These are phyloP conservation scores for Fusarium gaditjirri DNA, from an alignment of 2,329 filamentous ascomycete species.

Conservation along the genomic window DNA sequence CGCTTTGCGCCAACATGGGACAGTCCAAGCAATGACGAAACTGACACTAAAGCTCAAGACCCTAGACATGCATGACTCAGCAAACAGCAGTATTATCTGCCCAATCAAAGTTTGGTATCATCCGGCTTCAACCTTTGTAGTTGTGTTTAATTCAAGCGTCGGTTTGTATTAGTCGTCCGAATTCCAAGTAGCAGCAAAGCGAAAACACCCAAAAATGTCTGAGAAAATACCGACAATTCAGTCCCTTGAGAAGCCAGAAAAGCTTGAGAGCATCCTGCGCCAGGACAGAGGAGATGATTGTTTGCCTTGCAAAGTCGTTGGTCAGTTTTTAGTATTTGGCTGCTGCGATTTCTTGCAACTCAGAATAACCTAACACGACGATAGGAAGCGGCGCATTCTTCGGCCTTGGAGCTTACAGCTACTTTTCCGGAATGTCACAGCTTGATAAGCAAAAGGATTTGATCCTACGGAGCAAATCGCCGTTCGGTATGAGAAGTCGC, in stretches of 20 bases:
- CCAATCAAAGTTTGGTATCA: conserved; percentile 38
- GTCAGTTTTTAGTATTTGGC: conserved; percentile 57
- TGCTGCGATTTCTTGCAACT: background rate
- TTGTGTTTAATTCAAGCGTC: conserved; percentile 24
- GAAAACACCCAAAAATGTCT: conserved; percentile 43
- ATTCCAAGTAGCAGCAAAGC: background rate
- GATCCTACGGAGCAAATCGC: conserved; percentile 75
- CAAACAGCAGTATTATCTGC: conserved; percentile 3
- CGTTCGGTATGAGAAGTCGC: conserved; percentile 78
- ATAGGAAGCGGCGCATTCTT: conserved; percentile 79
- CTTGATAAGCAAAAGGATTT: conserved; percentile 72
- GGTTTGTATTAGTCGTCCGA: background rate
- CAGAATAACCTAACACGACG: conserved; percentile 25
- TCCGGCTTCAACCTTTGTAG: conserved; percentile 23
- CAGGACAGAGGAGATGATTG: conserved; percentile 73
- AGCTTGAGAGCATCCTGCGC: conserved; percentile 67
- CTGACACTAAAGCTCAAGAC: background rate
- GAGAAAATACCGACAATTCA: conserved; percentile 61
- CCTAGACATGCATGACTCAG: conserved; percentile 42
- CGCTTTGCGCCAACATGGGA: conserved; percentile 26
- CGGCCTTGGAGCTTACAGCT: conserved; percentile 80
- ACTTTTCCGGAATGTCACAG: conserved; percentile 78
- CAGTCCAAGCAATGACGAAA: conserved; percentile 47
- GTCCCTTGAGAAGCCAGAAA: conserved; percentile 69
- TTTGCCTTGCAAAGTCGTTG: conserved; percentile 75